A percentile compares a stretch with the other conserved stretches of the same genome.
Conservation (phyloP, 2,329 filamentous ascomycete genomes). For the Fusarium tuaranense region DNA sequence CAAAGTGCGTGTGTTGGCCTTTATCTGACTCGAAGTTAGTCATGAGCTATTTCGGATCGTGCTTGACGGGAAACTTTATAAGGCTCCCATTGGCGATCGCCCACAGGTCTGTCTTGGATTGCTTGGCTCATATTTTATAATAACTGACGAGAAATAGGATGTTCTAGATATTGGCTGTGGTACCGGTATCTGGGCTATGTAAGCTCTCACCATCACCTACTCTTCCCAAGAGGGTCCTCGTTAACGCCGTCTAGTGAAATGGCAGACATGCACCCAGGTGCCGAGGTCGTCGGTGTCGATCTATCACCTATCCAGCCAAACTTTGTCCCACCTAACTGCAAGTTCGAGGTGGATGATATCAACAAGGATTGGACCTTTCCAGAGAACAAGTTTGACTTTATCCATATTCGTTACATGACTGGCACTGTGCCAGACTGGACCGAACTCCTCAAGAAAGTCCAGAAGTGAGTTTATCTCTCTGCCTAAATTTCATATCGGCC, state of each 20-base stretch:
- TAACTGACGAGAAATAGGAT: not conserved
- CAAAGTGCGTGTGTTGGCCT: rapidly evolving
- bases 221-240: not conserved
- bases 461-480: not conserved
- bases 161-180: conserved; percentile 23
- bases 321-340: not conserved
- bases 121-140: rapidly evolving
- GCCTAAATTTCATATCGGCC: too few relatives aligned
- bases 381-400: not conserved
- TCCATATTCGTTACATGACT: conserved; percentile 3
- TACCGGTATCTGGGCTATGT: conserved; percentile 32
- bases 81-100: conserved; percentile 20
- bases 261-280: not conserved
- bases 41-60: conserved; percentile 28
- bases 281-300: not conserved
- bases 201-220: not conserved
- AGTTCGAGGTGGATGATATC: not conserved
- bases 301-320: not conserved
- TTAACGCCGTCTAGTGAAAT: not conserved
- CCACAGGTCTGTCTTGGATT: not conserved
- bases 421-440: not conserved
- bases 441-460: not conserved
- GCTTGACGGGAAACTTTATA: conserved; percentile 19
- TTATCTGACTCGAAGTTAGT: not conserved
- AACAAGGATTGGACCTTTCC: conserved; percentile 1